Conservation (phyloP, 139 green algal species). For the Chlamydomonas eustigma region DNA sequence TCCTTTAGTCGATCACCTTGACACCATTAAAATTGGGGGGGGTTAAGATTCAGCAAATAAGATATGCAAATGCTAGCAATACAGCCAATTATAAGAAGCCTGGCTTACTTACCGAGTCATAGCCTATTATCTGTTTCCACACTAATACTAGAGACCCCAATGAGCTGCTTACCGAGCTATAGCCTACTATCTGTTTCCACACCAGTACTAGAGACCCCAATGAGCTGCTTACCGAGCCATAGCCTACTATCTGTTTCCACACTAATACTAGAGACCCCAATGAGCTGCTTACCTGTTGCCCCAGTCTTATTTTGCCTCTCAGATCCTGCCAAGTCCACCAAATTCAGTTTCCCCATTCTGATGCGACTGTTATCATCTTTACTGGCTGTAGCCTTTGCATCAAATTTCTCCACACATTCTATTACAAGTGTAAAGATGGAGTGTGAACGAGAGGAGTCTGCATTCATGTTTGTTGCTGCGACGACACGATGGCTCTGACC, state of each 20-base stretch:
- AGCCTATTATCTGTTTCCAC: neutral
- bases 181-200: neutral
- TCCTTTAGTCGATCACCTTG: constrained; percentile 70
- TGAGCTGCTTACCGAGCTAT: neutral
- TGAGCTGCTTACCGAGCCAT: neutral
- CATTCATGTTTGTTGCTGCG: constrained; percentile 81
- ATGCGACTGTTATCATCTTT: constrained; percentile 39
- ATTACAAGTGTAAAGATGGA: constrained; percentile 86
- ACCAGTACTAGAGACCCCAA: neutral
- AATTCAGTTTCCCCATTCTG: constrained; percentile 84
- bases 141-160: neutral
- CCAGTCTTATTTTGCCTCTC: constrained; percentile 63
- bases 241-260: neutral
- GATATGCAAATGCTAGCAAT: no score
- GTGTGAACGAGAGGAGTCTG: constrained; percentile 79
- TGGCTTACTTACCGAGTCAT: no score
- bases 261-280: neutral
- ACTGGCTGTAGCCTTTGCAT: constrained; percentile 14
- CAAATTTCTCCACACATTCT: constrained; percentile 57
- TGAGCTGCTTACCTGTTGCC: constrained; percentile 36
- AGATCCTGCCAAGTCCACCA: constrained; percentile 93
- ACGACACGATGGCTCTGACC: constrained; percentile 72
- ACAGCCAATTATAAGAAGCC: no score
- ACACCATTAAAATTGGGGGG: neutral
- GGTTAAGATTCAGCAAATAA: no score